phyloP scores from a whole-genome alignment of 2,329 filamentous ascomycete genomes.

The Hymenoscyphus fraxineus region DNA sequence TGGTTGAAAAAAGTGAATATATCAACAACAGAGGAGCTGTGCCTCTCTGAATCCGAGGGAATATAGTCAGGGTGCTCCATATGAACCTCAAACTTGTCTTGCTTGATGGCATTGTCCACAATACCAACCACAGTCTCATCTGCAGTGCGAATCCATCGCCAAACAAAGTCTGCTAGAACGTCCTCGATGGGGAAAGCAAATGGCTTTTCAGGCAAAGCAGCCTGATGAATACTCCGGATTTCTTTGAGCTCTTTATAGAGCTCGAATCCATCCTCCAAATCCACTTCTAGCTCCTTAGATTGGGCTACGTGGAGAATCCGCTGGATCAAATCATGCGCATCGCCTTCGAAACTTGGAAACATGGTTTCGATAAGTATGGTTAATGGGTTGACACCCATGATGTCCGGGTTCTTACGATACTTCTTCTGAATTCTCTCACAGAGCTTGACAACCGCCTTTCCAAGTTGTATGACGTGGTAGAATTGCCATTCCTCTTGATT shows the following conservation, averaged over 20 bases:
- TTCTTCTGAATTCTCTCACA: conserved; percentile 88
- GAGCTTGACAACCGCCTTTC: conserved; percentile 78
- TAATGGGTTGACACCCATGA: conserved; percentile 68
- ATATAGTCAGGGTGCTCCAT: conserved; percentile 59
- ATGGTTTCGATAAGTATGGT: conserved; percentile 76
- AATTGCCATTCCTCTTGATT: conserved; percentile 85
- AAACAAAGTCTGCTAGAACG: conserved; percentile 85
- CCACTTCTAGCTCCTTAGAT: conserved; percentile 68
- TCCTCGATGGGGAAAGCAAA: conserved; percentile 89
- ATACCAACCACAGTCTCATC: conserved; percentile 77
- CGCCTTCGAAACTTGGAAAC: conserved; percentile 85
- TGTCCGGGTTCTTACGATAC: conserved; percentile 80
- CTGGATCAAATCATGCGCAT: conserved; percentile 79
- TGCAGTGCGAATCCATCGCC: conserved; percentile 85
- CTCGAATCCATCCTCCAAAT: conserved; percentile 89
- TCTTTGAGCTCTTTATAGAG: conserved; percentile 85
- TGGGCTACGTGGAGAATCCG: conserved; percentile 73
- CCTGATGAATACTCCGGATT: conserved; percentile 75
- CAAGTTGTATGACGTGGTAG: conserved; percentile 82
- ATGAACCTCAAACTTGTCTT: conserved; percentile 79
- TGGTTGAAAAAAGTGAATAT: conserved; percentile 93
- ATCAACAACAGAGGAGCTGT: conserved; percentile 90
- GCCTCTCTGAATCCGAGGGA: conserved; percentile 74
- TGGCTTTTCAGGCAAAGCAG: conserved; percentile 65
- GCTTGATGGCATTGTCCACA: conserved; percentile 86